These are phyloP conservation scores for Lotmaria passim DNA, from an alignment of 208 protist genomes.

Conservation along the genomic window DNA sequence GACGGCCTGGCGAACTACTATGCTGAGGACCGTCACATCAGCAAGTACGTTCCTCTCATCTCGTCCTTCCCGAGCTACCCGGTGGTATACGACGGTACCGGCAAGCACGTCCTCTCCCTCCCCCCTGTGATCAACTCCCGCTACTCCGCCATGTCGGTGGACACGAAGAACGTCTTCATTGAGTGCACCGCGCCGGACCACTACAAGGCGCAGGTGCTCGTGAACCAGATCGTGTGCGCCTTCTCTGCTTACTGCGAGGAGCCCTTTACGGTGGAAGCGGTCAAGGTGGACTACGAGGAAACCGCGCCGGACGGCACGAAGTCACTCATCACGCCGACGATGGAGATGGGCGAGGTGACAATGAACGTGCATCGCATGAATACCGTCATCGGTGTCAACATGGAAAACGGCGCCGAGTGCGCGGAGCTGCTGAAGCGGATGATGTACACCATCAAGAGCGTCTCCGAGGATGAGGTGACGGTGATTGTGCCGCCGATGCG, in stretches of 20 bases:
- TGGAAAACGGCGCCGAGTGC: slow-evolving; percentile 73
- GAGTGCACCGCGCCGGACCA: slow-evolving; percentile 98
- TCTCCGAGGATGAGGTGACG: slow-evolving; percentile 63
- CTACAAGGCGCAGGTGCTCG: slow-evolving; percentile 95
- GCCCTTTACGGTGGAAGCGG: slow-evolving; percentile 91
- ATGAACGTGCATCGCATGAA: slow-evolving; percentile 84
- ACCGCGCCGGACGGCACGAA: slow-evolving; percentile 65
- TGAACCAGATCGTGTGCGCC: slow-evolving; percentile 97
- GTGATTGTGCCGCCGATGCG: slow-evolving; percentile 92
- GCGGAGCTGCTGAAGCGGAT: slow-evolving; percentile 90
- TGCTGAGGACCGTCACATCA: slow-evolving; percentile 88
- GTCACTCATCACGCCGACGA: slow-evolving; percentile 67
- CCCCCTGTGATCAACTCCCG: slow-evolving; percentile 99
- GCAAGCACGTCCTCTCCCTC: slow-evolving; percentile 94
- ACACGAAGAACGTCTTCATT: slow-evolving; percentile 99
- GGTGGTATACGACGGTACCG: slow-evolving; percentile 72
- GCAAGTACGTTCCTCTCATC: slow-evolving; percentile 87
- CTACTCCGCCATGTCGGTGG: slow-evolving; percentile 96
- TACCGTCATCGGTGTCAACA: slow-evolving; percentile 87
- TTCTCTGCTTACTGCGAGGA: slow-evolving; percentile 95
- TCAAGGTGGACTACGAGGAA: slow-evolving; percentile 84
- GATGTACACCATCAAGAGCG: slow-evolving; percentile 77
- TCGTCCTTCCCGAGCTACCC: slow-evolving; percentile 78
- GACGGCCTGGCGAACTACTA: slow-evolving; percentile 90
- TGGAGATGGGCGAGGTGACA: slow-evolving; percentile 56